Evolutionary conservation across 768 basidiomycete species (phyloP).

Genomic region (Serendipita vermifera): DNA sequence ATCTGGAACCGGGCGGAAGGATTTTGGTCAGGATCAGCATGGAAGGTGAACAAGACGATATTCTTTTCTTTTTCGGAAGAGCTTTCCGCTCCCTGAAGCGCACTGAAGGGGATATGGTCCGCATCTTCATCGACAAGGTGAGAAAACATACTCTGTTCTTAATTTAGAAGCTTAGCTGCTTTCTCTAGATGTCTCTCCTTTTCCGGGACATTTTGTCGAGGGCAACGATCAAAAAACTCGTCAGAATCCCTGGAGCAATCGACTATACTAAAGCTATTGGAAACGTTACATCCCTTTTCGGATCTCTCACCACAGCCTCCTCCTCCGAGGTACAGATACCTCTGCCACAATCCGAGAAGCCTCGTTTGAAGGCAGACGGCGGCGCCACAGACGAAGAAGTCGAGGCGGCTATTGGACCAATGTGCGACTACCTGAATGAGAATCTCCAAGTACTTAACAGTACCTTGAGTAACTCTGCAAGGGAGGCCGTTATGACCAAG

Average conservation of each 20-base stretch:
- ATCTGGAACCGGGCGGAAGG: slow-evolving; percentile 74
- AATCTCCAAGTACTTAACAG: slow-evolving; percentile 87
- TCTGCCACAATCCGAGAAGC: slow-evolving; percentile 58
- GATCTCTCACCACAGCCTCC: slow-evolving; percentile 47
- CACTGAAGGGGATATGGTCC: slow-evolving; percentile 88
- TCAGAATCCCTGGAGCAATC: slow-evolving; percentile 45
- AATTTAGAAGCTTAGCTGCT: neutral
- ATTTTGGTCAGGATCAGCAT: slow-evolving; percentile 83
- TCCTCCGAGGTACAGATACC: slow-evolving; percentile 65
- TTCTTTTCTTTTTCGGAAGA: slow-evolving; percentile 92
- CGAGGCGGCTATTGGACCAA: slow-evolving; percentile 76
- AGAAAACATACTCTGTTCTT: slow-evolving; percentile 14
- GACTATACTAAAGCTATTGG: slow-evolving; percentile 88
- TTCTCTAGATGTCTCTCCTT: slow-evolving; percentile 76
- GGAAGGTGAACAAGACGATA: slow-evolving; percentile 98
- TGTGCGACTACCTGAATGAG: slow-evolving; percentile 94
- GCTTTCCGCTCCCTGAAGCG: slow-evolving; percentile 89
- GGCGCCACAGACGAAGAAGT: slow-evolving; percentile 80
- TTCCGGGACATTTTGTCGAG: slow-evolving; percentile 78
- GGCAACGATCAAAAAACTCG: slow-evolving; percentile 56
- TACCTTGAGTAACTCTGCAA: slow-evolving; percentile 67
- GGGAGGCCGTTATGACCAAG: slow-evolving; percentile 82
- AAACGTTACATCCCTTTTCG: slow-evolving; percentile 67
- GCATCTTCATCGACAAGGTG: slow-evolving; percentile 96
- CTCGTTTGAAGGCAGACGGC: slow-evolving; percentile 63